Base-by-base conservation (phyloP, 192 early-diverging fungal genomes). In the Podochytrium sp. region DNA sequence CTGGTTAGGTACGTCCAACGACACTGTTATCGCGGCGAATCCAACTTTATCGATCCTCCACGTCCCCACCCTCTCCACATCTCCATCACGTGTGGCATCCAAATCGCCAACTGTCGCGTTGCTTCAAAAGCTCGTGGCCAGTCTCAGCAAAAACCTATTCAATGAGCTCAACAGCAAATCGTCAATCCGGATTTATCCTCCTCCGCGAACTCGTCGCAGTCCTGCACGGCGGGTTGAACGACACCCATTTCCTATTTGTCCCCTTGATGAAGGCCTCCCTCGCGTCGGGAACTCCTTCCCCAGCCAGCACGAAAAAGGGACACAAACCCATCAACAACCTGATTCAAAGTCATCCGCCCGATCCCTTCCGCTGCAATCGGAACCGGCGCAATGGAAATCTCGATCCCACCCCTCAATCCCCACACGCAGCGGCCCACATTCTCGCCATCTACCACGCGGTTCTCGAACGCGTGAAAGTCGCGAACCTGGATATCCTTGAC, bases 401-500 rank as follows among this genome's bases (percentile, higher is more conserved):
- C 16, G 88, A 91, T 35, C 79, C 77, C 23, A 12, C 73, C 12
- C 72, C 73, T 25, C 38, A 33, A 39, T 25, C 66, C 2, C 65
- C 76, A 38, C 42, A 80, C 18, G 64, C 75, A 34, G 32, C 27
- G 5, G 65, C 59, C 37, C 66, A 81, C 66, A 37, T 81, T 40
- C 23, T 56, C 27, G 41, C 82, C 14, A 87, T 95, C 32, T 93
- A 92, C 79, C 70, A 83, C 1, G 81, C 85, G 1, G 89, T 88
- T 2, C 60, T 91, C 1, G 76, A 83, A 12, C 81, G 88, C 2
- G 78, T 95, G 3, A 79, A 83, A 23, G 86, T 88, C 10, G 78
- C 83, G 1, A 92, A 95, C 81, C 86, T 88, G 14, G 94, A 95
- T 65, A 83, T 93, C 60, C 94, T 95, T 75, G 94, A 95, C 40